Evolutionary conservation across 371 early-diverging fungal species (phyloP).

Genomic region (Syncephalastrum contaminatum): DNA sequence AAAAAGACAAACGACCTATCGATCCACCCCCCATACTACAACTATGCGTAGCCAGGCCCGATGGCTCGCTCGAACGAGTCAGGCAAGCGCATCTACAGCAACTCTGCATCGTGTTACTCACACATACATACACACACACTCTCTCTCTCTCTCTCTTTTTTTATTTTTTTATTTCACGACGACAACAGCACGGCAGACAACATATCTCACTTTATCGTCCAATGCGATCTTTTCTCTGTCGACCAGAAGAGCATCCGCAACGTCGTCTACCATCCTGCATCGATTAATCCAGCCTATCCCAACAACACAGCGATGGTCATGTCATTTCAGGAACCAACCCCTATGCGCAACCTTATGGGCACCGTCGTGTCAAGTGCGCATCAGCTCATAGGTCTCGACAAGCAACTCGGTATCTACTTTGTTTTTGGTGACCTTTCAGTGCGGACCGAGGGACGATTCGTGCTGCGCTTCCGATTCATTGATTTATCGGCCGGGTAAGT

Average conservation of each 20-base stretch:
- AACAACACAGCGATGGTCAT: conserved; percentile 16
- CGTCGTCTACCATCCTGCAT: conserved; percentile 19
- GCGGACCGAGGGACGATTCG: conserved; percentile 41
- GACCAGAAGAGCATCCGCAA: conserved; percentile 14
- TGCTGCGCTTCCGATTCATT: conserved; percentile 42
- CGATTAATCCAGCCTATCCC: conserved; percentile 20
- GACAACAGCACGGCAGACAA: conserved; percentile 11
- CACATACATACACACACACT: background rate
- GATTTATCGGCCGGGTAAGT: conserved; percentile 28
- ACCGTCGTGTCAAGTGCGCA: conserved; percentile 17
- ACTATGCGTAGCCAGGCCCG: conserved; percentile 20
- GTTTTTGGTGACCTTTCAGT: conserved; percentile 52
- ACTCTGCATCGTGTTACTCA: too few relatives aligned
- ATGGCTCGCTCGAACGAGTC: conserved; percentile 10
- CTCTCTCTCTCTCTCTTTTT: too few relatives aligned
- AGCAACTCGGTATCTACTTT: conserved; percentile 54
- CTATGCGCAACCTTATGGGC: conserved; percentile 22
- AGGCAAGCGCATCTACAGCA: conserved; percentile 5
- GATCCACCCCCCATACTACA: conserved; percentile 71
- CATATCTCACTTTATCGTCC: conserved; percentile 16
- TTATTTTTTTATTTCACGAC: background rate
- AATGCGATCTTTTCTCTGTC: conserved; percentile 16
- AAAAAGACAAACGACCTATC: conserved; percentile 69
- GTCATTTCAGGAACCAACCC: conserved; percentile 18
- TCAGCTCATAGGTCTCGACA: conserved; percentile 21